Base-by-base conservation (phyloP, 148 eudicot species). In the Camellia lanceoleosa region DNA sequence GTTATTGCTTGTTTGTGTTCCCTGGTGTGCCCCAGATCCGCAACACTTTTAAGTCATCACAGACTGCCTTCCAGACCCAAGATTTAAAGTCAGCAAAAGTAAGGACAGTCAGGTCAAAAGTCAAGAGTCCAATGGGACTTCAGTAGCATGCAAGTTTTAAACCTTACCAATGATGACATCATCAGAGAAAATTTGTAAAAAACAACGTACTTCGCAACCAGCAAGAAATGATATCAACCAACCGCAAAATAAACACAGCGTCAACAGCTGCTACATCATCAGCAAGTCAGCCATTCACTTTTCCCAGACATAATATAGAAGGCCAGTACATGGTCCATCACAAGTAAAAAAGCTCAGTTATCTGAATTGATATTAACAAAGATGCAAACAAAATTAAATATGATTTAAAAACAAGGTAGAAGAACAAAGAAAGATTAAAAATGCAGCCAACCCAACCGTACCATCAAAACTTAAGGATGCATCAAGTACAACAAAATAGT, bases 191-290 rank as follows among this genome's bases (percentile, higher is more conserved):
- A 56, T 69, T 78, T 51, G 80, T 23, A 74, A 75, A 30, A 51
- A 51, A 64, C 65, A 72, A 43, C 72, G 67, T 51, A 80, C n/a
- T 52, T 65, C 68, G 75, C 75, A 82, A 81, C 84, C 85, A 79
- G 75, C 87, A 79, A 80, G 71, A 76, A 67, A 76, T 77, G 71
- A 67, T 66, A 68, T 51, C 82, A 85, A 78, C 77, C 77, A 64
- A 71, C 84, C 46, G 80, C 85, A 79, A 77, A 49, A n/a, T 73
- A 63, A 74, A 82, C 54, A 78, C 87, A 81, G 81, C 84, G 78
- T 70, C 83, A 78, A 74, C 76, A 79, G 80, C 84, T 82, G 82
- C 84, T 78, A 56, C 87, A 75, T 63, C 80, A 74, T 79, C 80
- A 18, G 59, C 61, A 75, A 79, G 71, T 79, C 82, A 72, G 79